phyloP scores from a whole-genome alignment of 257 asterid species.

The Nicotiana paniculata region DNA sequence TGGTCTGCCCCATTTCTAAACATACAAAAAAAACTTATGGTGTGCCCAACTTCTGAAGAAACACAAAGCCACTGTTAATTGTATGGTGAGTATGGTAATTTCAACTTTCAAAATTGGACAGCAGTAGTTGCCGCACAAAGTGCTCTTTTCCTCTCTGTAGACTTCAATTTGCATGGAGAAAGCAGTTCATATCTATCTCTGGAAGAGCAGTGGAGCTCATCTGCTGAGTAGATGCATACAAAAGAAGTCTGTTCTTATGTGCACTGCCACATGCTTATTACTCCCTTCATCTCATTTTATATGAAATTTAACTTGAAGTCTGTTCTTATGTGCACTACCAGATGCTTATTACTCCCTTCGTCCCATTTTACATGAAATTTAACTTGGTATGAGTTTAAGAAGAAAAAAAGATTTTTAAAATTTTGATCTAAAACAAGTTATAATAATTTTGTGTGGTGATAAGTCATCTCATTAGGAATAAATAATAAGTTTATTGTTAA shows the following conservation, averaged over 20 bases:
- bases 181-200: background rate
- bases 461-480: no score
- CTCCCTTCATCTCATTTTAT: no score
- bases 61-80: background rate
- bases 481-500: no score
- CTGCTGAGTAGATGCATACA: background rate
- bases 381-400: no score
- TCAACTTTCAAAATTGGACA: background rate
- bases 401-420: no score
- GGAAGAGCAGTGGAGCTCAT: background rate
- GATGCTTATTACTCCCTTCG: no score
- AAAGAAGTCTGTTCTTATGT: background rate
- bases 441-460: no score
- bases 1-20: background rate
- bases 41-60: background rate
- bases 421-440: no score
- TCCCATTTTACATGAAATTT: no score
- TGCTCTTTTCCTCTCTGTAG: background rate
- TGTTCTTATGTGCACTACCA: no score
- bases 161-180: background rate
- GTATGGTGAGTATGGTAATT: background rate
- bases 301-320: no score
- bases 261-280: background rate
- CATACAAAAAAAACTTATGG: background rate
- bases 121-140: background rate